Conservation (phyloP, 2,329 filamentous ascomycete genomes). For the Cercospora janseana region DNA sequence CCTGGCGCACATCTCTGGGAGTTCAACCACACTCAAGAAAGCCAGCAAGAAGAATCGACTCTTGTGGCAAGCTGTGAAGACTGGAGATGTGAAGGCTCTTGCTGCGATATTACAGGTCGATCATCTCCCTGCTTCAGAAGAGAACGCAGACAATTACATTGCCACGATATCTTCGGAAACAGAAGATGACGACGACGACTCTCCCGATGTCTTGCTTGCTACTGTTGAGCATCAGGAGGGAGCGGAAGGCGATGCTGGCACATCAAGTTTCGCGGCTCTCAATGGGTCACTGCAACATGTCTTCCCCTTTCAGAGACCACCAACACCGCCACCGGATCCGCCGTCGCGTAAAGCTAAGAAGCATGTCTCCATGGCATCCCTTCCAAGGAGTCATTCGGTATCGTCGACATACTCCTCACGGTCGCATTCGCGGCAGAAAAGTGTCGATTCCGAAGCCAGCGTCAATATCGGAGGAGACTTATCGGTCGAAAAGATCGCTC, state of each 20-base stretch:
- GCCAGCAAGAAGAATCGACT: conserved; percentile 83
- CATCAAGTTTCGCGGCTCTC: conserved; percentile 35
- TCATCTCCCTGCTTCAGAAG: conserved; percentile 19
- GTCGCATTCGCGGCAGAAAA: conserved; percentile 74
- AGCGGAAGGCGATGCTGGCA: background rate
- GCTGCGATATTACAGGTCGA: conserved; percentile 73
- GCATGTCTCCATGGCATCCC: conserved; percentile 78
- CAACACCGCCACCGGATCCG: conserved; percentile 46
- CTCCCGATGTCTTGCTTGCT: conserved; percentile 10
- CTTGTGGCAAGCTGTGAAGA: conserved; percentile 80
- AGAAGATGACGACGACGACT: conserved; percentile 25
- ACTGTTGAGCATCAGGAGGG: background rate
- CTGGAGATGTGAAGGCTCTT: conserved; percentile 73
- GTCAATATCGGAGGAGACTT: conserved; percentile 75
- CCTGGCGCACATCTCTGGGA: conserved; percentile 77
- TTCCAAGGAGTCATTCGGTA: conserved; percentile 72
- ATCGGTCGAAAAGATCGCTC: conserved; percentile 73
- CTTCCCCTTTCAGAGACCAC: conserved; percentile 78
- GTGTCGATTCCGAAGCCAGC: conserved; percentile 65
- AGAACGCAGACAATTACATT: conserved; percentile 22
- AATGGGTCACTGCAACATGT: conserved; percentile 68
- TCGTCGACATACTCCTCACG: conserved; percentile 71
- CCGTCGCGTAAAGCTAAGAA: conserved; percentile 63
- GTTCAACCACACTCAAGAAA: conserved; percentile 76
- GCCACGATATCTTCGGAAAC: conserved; percentile 23